phyloP scores from a whole-genome alignment of 176 grass and related monocot genomes.

The Hyparrhenia diplandra region DNA sequence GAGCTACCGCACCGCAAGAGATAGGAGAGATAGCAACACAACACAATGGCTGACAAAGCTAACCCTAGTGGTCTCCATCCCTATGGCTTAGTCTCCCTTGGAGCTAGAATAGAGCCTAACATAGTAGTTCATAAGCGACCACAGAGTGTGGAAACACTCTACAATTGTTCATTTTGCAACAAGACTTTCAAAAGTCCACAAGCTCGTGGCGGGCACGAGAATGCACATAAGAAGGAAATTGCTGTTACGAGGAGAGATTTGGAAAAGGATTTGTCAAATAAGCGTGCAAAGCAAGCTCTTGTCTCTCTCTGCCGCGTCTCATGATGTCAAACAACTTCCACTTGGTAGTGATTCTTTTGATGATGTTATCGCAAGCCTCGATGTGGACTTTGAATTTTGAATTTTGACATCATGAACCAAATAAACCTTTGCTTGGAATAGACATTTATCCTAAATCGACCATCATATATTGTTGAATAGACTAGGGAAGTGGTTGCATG shows the following conservation, averaged over 20 bases:
- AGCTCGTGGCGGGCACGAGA: slow-evolving; percentile 26
- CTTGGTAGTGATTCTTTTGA: too few relatives aligned
- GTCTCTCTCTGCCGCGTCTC: not conserved
- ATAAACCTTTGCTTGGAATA: not conserved
- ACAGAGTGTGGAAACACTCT: not conserved
- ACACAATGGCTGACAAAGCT: not conserved
- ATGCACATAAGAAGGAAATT: slow-evolving; percentile 24
- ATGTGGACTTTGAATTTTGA: not conserved
- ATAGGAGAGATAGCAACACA: not conserved
- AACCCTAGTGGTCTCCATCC: not conserved
- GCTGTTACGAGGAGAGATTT: not conserved
- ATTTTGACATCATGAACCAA: not conserved
- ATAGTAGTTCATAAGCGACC: not conserved
- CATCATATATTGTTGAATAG: not conserved
- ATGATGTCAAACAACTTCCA: not conserved
- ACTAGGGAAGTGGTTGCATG: not conserved
- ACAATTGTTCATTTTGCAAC: slow-evolving; percentile 11
- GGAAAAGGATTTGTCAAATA: not conserved
- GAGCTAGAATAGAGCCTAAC: not conserved
- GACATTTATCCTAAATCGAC: not conserved
- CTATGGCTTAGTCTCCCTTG: not conserved
- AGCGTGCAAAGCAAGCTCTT: not conserved
- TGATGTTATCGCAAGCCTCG: not conserved
- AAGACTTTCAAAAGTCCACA: not conserved
- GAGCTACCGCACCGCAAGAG: not conserved